Base-by-base conservation (phyloP, 108 stramenopile species). In the Skeletonema tropicum region DNA sequence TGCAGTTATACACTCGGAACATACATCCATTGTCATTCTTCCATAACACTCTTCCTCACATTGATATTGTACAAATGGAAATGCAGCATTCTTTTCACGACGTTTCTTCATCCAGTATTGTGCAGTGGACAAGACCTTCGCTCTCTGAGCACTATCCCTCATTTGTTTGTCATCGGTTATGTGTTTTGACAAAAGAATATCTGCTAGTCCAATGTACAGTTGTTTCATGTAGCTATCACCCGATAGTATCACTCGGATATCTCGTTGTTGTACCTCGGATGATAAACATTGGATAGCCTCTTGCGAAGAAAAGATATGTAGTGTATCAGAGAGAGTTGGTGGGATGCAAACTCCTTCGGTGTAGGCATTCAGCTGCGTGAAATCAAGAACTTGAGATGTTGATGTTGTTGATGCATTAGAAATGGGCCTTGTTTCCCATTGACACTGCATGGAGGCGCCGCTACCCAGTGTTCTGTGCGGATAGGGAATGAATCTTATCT, bases 1-100 rank as follows among this genome's bases (percentile, higher is more conserved):
- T 0, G 0, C 2, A 52, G 30, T 49, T 3, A 66, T 66, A 12
- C 66, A 66, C 14, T 30, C 3, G 0, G 68, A 57, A 21, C 68
- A 68, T 23, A 9, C n/a, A 10, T 35, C 31, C 10, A 52, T 39
- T 23, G 57, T 25, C 8, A 1, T n/a, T 10, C 25, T 19, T 33
- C 68, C 68, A 57, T 68, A 68, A n/a, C 68, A 68, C 9, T 32
- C 35, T 9, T 49, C 35, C 8, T 38, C 55, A 49, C 68, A 68
- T 19, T 31, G n/a, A 26, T 33, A 68, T 36, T 57, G 32, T 5
- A 68, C 68, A 38, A n/a, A 12, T 1, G 68, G 68, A 38, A 68
- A 68, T 4, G 32, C 3, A 10, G 31, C 3, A 38, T 68, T 36
- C 6, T 0, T 57, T 57, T 38, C 4, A 6, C 21, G 68, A 7